Evolutionary conservation across 2,329 filamentous ascomycete genomes (phyloP).

Genomic region (Trichoderma asperellum): DNA sequence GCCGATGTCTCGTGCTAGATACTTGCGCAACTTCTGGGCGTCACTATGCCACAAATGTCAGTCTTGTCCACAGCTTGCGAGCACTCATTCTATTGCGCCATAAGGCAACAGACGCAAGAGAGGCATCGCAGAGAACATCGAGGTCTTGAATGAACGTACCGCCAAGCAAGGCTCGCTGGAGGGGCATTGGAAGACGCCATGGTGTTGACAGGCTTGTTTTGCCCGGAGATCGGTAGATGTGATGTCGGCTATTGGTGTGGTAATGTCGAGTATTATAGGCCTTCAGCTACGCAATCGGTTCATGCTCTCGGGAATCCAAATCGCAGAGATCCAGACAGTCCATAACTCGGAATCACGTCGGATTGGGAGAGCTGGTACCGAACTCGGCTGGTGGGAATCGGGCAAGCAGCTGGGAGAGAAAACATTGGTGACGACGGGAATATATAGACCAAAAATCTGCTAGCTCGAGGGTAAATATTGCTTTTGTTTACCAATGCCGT

Average conservation of each 20-base stretch:
- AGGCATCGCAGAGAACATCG: not conserved
- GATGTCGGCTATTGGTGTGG: constrained; percentile 13
- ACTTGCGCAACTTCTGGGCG: constrained; percentile 50
- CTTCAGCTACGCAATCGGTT: constrained; percentile 38
- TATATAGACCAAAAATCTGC: constrained; percentile 21
- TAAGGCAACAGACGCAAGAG: not conserved
- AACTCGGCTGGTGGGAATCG: constrained; percentile 45
- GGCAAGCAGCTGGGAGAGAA: constrained; percentile 42
- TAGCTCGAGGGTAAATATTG: constrained; percentile 1
- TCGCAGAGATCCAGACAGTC: constrained; percentile 40
- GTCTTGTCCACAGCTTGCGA: not conserved
- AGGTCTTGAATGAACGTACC: constrained; percentile 39
- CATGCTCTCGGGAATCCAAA: constrained; percentile 42
- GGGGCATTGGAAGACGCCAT: constrained; percentile 31
- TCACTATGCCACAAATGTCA: constrained; percentile 40
- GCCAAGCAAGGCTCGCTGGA: constrained; percentile 46
- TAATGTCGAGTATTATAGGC: constrained; percentile 11
- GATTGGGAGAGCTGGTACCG: constrained; percentile 37
- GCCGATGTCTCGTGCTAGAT: constrained; percentile 49
- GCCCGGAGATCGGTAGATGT: not conserved
- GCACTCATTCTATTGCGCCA: not conserved
- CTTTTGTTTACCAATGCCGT: constrained; percentile 4
- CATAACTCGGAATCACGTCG: constrained; percentile 41
- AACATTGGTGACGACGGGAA: constrained; percentile 42
- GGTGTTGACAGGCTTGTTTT: constrained; percentile 8